Evolutionary conservation across 2,329 filamentous ascomycete species (phyloP).

Genomic region (Amauroascus verrucosus): DNA sequence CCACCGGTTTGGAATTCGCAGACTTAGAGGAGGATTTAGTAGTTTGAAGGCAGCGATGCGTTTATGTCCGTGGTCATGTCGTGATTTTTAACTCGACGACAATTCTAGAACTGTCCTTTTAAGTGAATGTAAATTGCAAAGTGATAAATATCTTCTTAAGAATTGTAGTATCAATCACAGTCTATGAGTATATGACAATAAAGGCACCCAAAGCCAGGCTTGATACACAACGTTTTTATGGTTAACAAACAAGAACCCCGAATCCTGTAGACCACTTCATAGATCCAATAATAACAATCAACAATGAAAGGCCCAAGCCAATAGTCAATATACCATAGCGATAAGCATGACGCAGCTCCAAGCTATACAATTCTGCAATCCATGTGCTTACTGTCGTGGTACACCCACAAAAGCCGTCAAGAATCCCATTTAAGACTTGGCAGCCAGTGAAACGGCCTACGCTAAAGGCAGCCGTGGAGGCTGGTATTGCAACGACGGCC

Average conservation of each 20-base stretch:
- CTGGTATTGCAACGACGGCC: slow-evolving; percentile 36
- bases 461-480: slow-evolving; percentile 19
- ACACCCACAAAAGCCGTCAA: slow-evolving; percentile 59
- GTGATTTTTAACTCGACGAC: no score
- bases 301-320: slow-evolving; percentile 37
- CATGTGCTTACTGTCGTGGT: slow-evolving; percentile 59
- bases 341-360: slow-evolving; percentile 53
- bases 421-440: slow-evolving; percentile 56
- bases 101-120: no score
- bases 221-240: not conserved
- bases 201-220: not conserved
- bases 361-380: slow-evolving; percentile 49
- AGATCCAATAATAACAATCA: slow-evolving; percentile 48
- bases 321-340: slow-evolving; percentile 44
- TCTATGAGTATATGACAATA: no score
- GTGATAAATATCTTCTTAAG: not conserved
- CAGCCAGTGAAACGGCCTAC: slow-evolving; percentile 47
- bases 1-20: slow-evolving; percentile 13
- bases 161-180: not conserved
- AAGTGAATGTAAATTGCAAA: no score
- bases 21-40: slow-evolving; percentile 14
- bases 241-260: slow-evolving; percentile 25
- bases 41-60: slow-evolving; percentile 7
- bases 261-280: slow-evolving; percentile 44
- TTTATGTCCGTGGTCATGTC: no score